These are phyloP conservation scores for Ophiostoma tasmaniense DNA, from an alignment of 2,329 filamentous ascomycete genomes.

Conservation along the genomic window DNA sequence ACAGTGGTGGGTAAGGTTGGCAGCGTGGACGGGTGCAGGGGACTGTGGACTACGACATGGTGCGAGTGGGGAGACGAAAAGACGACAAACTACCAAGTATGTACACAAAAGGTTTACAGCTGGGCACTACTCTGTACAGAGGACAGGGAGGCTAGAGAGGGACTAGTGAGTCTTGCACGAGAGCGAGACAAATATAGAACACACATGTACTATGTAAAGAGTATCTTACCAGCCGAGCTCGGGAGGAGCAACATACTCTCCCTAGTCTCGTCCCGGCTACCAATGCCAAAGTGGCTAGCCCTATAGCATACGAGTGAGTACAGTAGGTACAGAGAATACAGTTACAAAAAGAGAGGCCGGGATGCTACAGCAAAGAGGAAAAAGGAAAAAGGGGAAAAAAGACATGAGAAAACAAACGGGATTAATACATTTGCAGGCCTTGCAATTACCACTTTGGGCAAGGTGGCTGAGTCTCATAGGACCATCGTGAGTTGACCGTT, in stretches of 20 bases:
- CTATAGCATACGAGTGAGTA: background rate
- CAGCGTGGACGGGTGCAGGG: constrained; percentile 1
- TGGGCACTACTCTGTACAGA: background rate
- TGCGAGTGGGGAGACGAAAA: constrained; percentile 6
- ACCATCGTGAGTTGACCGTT: too few species aligned
- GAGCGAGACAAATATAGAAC: constrained; percentile 3
- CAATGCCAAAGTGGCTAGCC: background rate
- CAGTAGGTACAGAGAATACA: constrained; percentile 3
- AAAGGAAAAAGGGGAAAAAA: background rate
- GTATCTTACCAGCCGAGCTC: background rate
- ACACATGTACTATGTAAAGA: background rate
- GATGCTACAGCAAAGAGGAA: background rate
- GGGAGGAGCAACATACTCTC: background rate
- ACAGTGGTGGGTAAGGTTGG: constrained; percentile 10
- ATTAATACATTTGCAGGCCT: background rate
- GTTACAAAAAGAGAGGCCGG: too few species aligned
- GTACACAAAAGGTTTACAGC: too few species aligned
- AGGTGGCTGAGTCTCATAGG: constrained; percentile 15
- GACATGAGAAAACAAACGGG: background rate
- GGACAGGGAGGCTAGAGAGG: background rate
- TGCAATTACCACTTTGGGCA: constrained; percentile 14
- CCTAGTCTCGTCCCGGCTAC: background rate
- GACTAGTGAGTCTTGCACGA: background rate
- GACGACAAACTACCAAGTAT: background rate
- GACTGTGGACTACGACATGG: background rate